Base-by-base conservation (phyloP, 306 rosid genomes). In the Rosa lucieae region DNA sequence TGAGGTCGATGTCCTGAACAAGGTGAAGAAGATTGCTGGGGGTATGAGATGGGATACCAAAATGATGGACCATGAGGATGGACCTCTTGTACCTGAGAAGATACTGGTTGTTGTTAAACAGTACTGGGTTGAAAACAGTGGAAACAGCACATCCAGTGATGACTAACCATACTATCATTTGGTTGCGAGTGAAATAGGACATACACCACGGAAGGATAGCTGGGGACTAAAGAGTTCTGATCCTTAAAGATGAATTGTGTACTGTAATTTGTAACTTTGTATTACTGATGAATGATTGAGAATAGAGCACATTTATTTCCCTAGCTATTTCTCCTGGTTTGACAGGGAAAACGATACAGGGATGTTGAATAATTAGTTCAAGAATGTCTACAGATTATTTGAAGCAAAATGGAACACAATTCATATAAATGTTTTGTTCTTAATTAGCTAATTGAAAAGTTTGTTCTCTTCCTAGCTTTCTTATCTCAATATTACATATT, bases 21-120 rank as follows among this genome's bases (percentile, higher is more conserved):
- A 87, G 85, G 93, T 94, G 58, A 88, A 82, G 81, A 89, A 85
- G 76, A 91, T 94, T 62, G 92, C 92, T 55, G 83, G 94, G 10
- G 97, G 97, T 32, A 87, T 95, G 88, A 90, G 96, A 90, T 95
- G 99, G 98, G 87, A 89, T 81, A 69, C 90, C 76, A 95, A 90
- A 86, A 40, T 95, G 91, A 37, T 93, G 88, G 98, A 95, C 85
- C 96, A 95, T 67, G 99, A 95, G 86, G 98, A 95, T 71, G 98
- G 96, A 0, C 96, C 98, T 20, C 88, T 92, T 67, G 95, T 93
- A 18, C 95, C 98, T 3, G 89, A 85, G 87, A 95, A 95, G 87
- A 87, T 94, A 79, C 72, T 94, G 89, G 92, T 94, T 72, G 91
- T 88, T 59, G 83, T 87, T 1, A 94, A 94, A 80, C 82, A 86